Conservation (phyloP, 345 rosid genomes). For the Brassica incana region DNA sequence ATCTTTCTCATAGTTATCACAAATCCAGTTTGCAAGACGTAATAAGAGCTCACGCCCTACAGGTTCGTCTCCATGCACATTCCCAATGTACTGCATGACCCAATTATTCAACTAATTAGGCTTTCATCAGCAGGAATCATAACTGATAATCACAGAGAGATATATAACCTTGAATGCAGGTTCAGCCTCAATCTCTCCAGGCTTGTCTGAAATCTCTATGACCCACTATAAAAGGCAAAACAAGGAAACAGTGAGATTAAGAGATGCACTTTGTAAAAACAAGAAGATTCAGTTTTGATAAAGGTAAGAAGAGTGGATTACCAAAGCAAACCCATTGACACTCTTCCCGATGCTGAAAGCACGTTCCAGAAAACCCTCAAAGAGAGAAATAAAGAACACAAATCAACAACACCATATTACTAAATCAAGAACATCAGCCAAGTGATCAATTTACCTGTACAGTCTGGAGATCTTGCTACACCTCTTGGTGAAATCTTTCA, state of each 20-base stretch:
- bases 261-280: background rate
- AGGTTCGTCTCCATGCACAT: constrained; percentile 97
- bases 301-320: constrained; percentile 31
- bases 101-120: constrained; percentile 23
- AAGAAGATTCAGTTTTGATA: background rate
- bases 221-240: constrained; percentile 64
- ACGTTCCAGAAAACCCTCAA: constrained; percentile 69
- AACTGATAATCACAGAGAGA: too few species aligned
- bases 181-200: constrained; percentile 79
- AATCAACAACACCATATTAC: constrained; percentile 56
- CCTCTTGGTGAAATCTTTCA: constrained; percentile 66
- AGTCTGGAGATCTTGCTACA: constrained; percentile 79
- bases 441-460: constrained; percentile 63
- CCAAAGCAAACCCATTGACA: constrained; percentile 90
- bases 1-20: constrained; percentile 72
- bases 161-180: constrained; percentile 91
- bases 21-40: constrained; percentile 88
- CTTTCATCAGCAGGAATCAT: background rate
- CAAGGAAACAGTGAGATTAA: background rate
- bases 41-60: constrained; percentile 87
- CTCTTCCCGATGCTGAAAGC: constrained; percentile 87
- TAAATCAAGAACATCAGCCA: background rate
- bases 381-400: constrained; percentile 61
- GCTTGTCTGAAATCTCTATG: constrained; percentile 90
- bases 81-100: constrained; percentile 75